Conservation (phyloP, 352 stramenopile genomes). For the Pythium vanterpoolii region DNA sequence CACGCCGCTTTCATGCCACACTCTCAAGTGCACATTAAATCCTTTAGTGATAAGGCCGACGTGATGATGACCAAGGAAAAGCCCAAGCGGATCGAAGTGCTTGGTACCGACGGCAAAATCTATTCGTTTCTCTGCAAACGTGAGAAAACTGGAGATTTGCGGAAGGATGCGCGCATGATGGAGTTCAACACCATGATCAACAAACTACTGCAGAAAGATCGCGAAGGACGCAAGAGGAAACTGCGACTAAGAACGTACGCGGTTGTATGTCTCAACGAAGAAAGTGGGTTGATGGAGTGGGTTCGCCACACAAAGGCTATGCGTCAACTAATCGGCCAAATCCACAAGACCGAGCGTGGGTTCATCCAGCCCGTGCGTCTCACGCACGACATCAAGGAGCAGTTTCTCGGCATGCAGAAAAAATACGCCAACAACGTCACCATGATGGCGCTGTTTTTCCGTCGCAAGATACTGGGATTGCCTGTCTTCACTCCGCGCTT, state of each 20-base stretch:
- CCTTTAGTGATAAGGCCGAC: conserved; percentile 89
- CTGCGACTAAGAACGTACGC: conserved; percentile 97
- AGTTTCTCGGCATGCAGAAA: conserved; percentile 88
- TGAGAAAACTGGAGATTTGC: conserved; percentile 98
- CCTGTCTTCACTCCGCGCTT: conserved; percentile 93
- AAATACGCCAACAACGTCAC: conserved; percentile 80
- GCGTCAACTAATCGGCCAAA: conserved; percentile 83
- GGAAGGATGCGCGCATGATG: conserved; percentile 99
- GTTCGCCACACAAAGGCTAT: conserved; percentile 97
- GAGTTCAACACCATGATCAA: conserved; percentile 99
- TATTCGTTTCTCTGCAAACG: conserved; percentile 95
- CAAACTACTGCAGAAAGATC: conserved; percentile 93
- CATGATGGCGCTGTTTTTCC: conserved; percentile 70
- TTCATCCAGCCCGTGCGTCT: conserved; percentile 79
- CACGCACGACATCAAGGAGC: conserved; percentile 80
- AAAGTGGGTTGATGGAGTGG: conserved; percentile 99
- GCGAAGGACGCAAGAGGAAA: conserved; percentile 87
- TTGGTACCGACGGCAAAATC: conserved; percentile 62
- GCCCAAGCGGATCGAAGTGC: conserved; percentile 96
- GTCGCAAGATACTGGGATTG: conserved; percentile 54
- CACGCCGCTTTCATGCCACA: conserved; percentile 62
- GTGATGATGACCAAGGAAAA: conserved; percentile 99
- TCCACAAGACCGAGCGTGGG: conserved; percentile 84
- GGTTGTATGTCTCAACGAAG: conserved; percentile 99
- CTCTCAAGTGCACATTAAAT: conserved; percentile 83